Base-by-base conservation (phyloP, 2,329 filamentous ascomycete species). In the Pezicula neosporulosa region DNA sequence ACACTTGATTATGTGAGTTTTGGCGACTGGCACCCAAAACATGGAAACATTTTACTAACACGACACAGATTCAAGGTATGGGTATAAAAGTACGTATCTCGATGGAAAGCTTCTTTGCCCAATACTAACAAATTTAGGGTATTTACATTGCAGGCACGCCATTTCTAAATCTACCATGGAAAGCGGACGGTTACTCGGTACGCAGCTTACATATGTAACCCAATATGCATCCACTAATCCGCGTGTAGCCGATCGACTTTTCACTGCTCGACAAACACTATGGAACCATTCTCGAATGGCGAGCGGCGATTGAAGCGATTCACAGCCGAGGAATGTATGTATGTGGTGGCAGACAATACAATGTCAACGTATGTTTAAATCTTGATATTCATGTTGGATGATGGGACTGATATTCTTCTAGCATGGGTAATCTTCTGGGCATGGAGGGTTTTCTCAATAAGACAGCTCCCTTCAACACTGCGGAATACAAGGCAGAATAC, bases 301-400 rank as follows among this genome's bases (percentile, higher is more conserved):
- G 82, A 60, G 64, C 70, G 38, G 75, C 76, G 5, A 77, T 86
- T 49, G 69, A 75, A 7, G 81, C 81, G 48, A 81, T 86, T 19
- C 83, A 86, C 60, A 67, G 67, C 3, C 73, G 79, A 30, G 77
- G 74, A 48, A 86, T 86, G 81, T 85, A 86, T 86, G 81, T 85
- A 84, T 67, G 80, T 86, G 44, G 69, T 86, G 38, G 66, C 86
- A 53, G 83, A 86, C 63, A 85, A 85, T 60, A 86, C 83, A 2
- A 76, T 86, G 64, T 77, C 80, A 44, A 86, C 83, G 45, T 35
- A 75, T 85, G 76, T 77, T 78, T 48, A 46, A 4, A 33, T 18
- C n/a, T 28, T 15, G 15, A 10, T 33, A 8, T n/a, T 19, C 15
- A 30, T 33, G 12, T 9, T 13, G 16, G 8, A 36, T 15, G 8